phyloP scores from a whole-genome alignment of 2,329 filamentous ascomycete species.

The Teratosphaeria viscida region DNA sequence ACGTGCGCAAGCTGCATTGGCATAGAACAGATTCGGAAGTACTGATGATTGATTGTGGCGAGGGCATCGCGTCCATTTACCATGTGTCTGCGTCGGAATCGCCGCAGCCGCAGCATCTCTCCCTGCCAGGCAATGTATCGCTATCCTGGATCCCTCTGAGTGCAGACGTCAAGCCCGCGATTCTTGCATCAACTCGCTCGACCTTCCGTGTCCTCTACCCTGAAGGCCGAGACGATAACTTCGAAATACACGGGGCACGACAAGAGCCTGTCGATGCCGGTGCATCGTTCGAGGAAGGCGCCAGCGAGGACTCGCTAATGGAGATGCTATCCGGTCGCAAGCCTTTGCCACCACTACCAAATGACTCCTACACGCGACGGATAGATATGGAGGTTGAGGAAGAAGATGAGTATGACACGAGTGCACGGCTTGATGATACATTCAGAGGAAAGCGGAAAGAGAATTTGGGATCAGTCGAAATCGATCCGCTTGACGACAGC shows the following conservation, averaged over 20 bases:
- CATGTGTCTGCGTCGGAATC: slow-evolving; percentile 14
- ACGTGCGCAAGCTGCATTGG: slow-evolving; percentile 35
- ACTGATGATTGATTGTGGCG: slow-evolving; percentile 34
- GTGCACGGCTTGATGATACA: slow-evolving; percentile 33
- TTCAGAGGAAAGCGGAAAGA: slow-evolving; percentile 28
- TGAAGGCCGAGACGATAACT: slow-evolving; percentile 20
- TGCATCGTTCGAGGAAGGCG: slow-evolving; percentile 22
- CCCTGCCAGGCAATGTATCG: slow-evolving; percentile 4
- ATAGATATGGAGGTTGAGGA: slow-evolving; percentile 21
- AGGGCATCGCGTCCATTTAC: slow-evolving; percentile 32
- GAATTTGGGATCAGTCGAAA: slow-evolving; percentile 2
- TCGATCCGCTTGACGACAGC: slow-evolving; percentile 25
- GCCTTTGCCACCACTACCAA: slow-evolving; percentile 22
- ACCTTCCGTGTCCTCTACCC: slow-evolving; percentile 33
- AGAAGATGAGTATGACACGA: slow-evolving; percentile 16
- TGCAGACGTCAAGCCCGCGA: slow-evolving; percentile 18
- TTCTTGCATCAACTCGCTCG: slow-evolving; percentile 28
- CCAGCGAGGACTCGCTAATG: slow-evolving; percentile 38
- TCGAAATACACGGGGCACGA: slow-evolving; percentile 4
- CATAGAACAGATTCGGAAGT: slow-evolving; percentile 28
- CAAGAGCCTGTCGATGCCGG: slow-evolving; percentile 15
- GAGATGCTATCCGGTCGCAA: slow-evolving; percentile 39
- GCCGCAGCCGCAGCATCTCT: slow-evolving; percentile 11
- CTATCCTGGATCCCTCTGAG: slow-evolving; percentile 14
- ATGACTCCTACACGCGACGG: slow-evolving; percentile 21